These are phyloP conservation scores for Kluyveromyces siamensis DNA, from an alignment of 805 yeast genomes.

Conservation along the genomic window DNA sequence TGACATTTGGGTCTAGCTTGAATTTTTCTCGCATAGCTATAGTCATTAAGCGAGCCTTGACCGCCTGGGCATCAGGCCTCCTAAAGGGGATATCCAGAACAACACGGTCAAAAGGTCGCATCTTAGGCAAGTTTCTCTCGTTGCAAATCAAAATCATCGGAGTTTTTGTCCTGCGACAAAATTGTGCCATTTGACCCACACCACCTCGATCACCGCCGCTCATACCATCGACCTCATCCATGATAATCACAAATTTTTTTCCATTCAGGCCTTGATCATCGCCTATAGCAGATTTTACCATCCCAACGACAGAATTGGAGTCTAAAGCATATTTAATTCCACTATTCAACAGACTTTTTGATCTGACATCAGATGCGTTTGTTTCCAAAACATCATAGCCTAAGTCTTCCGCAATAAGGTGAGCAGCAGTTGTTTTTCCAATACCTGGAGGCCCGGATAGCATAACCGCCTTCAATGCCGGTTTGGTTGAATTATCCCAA, in stretches of 20 bases:
- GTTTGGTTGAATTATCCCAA: slow-evolving; percentile 57
- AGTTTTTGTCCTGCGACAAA: slow-evolving; percentile 75
- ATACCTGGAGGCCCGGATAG: slow-evolving; percentile 85
- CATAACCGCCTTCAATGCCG: slow-evolving; percentile 67
- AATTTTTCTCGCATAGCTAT: slow-evolving; percentile 81
- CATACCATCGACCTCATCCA: slow-evolving; percentile 99
- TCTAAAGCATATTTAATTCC: slow-evolving; percentile 62
- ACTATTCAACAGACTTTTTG: slow-evolving; percentile 64
- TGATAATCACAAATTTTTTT: slow-evolving; percentile 67
- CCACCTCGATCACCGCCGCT: slow-evolving; percentile 99
- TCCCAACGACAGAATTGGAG: slow-evolving; percentile 80
- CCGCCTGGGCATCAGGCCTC: slow-evolving; percentile 76
- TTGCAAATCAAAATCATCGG: slow-evolving; percentile 93
- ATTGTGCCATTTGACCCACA: slow-evolving; percentile 84
- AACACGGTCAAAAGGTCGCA: slow-evolving; percentile 88
- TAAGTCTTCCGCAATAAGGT: slow-evolving; percentile 55
- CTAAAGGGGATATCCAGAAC: slow-evolving; percentile 76
- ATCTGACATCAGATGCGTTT: slow-evolving; percentile 85
- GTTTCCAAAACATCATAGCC: slow-evolving; percentile 72
- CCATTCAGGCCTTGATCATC: slow-evolving; percentile 29
- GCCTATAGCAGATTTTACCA: slow-evolving; percentile 36
- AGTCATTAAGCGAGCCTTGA: slow-evolving; percentile 78
- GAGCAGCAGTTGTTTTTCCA: slow-evolving; percentile 79
- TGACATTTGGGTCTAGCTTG: slow-evolving; percentile 66
- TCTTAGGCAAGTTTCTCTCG: slow-evolving; percentile 84